phyloP scores from a whole-genome alignment of 441 rosid genomes.

The Caryocar brasiliense region DNA sequence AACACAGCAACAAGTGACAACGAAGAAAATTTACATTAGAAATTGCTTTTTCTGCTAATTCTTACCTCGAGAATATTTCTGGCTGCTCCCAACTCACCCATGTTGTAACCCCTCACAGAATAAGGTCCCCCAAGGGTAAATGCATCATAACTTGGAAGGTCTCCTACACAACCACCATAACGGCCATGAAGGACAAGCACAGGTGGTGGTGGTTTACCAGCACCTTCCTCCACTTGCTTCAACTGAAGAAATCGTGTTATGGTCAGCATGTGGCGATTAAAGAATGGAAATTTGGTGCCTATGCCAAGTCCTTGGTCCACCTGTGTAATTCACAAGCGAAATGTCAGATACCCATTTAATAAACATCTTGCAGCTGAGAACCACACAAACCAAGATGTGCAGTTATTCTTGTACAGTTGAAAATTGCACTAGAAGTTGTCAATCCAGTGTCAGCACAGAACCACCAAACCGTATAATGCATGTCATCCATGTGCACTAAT shows the following conservation, averaged over 20 bases:
- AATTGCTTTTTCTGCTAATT: no score
- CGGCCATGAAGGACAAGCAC: slow-evolving; percentile 89
- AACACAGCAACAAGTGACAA: not conserved
- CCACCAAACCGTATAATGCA: no score
- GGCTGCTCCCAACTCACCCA: slow-evolving; percentile 97
- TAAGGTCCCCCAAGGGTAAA: slow-evolving; percentile 95
- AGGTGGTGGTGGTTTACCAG: slow-evolving; percentile 73
- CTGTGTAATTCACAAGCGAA: slow-evolving; percentile 31
- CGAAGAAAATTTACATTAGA: slow-evolving; percentile 2
- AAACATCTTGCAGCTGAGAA: not conserved
- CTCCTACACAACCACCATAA: slow-evolving; percentile 94
- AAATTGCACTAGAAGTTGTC: no score
- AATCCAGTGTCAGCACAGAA: no score
- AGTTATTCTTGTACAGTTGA: no score
- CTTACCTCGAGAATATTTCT: slow-evolving; percentile 88
- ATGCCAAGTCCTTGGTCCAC: slow-evolving; percentile 96
- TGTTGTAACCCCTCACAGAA: slow-evolving; percentile 94
- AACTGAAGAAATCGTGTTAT: slow-evolving; percentile 69
- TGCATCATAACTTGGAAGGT: slow-evolving; percentile 94
- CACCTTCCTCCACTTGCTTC: slow-evolving; percentile 76
- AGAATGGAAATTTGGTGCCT: slow-evolving; percentile 88
- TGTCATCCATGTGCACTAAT: no score
- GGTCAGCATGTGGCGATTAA: slow-evolving; percentile 86
- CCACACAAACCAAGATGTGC: no score
- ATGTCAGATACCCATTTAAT: not conserved